Conservation (phyloP, 2,329 filamentous ascomycete species). For the Xylariales sp. region DNA sequence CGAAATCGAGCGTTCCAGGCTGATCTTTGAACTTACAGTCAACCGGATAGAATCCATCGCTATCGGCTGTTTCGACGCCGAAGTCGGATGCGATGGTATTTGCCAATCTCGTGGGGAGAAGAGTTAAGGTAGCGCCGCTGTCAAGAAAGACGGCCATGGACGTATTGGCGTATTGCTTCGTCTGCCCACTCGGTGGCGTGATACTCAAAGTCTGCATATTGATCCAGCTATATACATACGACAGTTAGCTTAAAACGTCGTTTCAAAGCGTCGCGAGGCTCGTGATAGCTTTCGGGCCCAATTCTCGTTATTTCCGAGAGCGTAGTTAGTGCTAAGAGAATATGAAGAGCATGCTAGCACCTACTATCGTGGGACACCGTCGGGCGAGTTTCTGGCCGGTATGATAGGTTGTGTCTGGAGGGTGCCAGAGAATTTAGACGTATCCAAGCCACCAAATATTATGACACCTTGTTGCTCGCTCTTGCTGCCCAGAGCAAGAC, state of each 20-base stretch:
- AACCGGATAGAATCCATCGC: conserved; percentile 59
- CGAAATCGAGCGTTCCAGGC: conserved; percentile 61
- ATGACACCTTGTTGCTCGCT: conserved; percentile 70
- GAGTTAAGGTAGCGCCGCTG: conserved; percentile 75
- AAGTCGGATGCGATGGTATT: conserved; percentile 62
- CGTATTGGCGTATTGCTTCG: conserved; percentile 53
- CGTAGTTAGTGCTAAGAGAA: not conserved
- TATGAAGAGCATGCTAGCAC: not conserved
- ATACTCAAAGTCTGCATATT: conserved; percentile 59
- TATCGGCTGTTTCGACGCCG: conserved; percentile 54
- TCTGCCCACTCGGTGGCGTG: conserved; percentile 52
- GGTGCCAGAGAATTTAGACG: conserved; percentile 69
- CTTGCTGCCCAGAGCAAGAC: conserved; percentile 72
- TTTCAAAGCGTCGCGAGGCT: not conserved
- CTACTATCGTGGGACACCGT: conserved; percentile 60
- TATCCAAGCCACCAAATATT: conserved; percentile 76
- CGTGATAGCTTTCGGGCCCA: not conserved
- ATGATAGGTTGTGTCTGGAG: conserved; percentile 72
- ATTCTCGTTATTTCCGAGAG: not conserved
- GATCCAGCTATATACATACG: conserved; percentile 54
- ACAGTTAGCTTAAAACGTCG: conserved; percentile 17
- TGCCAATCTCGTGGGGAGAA: conserved; percentile 70
- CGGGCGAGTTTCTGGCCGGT: conserved; percentile 65
- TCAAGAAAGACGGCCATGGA: conserved; percentile 72
- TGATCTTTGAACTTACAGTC: conserved; percentile 57